phyloP scores from a whole-genome alignment of 176 grass and related monocot species.

The Paspalum notatum region DNA sequence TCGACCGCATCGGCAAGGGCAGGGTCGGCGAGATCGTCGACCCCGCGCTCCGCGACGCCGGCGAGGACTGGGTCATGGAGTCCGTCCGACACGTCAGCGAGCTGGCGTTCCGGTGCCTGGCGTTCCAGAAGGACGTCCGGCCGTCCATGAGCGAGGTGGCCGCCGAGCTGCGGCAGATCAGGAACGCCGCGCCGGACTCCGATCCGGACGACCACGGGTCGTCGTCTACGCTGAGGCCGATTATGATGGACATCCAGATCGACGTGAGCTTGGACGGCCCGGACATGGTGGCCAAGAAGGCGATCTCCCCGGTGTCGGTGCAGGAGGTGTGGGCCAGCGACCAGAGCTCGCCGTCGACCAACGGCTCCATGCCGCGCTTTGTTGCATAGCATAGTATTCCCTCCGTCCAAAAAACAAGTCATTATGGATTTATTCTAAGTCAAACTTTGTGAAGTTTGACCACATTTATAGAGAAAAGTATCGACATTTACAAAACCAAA shows the following conservation, averaged over 20 bases:
- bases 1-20: constrained; percentile 71
- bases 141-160: constrained; percentile 87
- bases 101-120: constrained; percentile 87
- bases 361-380: constrained; percentile 58
- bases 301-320: constrained; percentile 68
- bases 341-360: constrained; percentile 67
- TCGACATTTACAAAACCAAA: too few species aligned
- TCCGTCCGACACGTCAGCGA: constrained; percentile 73
- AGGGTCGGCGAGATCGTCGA: constrained; percentile 72
- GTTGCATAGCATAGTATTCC: neutral
- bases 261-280: neutral
- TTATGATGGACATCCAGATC: neutral
- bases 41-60: constrained; percentile 40
- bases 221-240: neutral
- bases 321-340: constrained; percentile 73
- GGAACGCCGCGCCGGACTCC: constrained; percentile 12
- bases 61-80: constrained; percentile 54
- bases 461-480: too few species aligned
- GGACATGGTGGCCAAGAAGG: neutral
- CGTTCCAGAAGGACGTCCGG: constrained; percentile 78
- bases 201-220: neutral
- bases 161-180: constrained; percentile 56
- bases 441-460: too few species aligned
- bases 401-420: too few species aligned
- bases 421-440: too few species aligned